These are phyloP conservation scores for Akanthomyces uredinophilus DNA, from an alignment of 2,329 filamentous ascomycete genomes.

Conservation along the genomic window DNA sequence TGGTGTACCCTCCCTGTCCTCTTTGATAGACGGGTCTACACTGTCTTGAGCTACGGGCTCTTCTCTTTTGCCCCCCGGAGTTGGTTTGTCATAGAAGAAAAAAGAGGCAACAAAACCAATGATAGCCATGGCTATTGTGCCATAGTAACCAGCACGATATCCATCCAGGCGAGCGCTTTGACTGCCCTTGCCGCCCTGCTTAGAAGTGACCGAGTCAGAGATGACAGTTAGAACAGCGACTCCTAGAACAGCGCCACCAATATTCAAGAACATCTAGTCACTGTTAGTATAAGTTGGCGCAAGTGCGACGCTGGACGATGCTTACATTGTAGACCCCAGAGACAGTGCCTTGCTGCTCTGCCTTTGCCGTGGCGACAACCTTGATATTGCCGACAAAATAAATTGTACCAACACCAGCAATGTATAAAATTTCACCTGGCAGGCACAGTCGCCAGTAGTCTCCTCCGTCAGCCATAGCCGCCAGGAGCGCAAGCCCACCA, in stretches of 20 bases:
- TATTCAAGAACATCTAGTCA: slow-evolving; percentile 15
- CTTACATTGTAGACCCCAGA: slow-evolving; percentile 16
- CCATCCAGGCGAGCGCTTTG: slow-evolving; percentile 9
- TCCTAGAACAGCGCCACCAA: slow-evolving; percentile 16
- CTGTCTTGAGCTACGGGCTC: neutral
- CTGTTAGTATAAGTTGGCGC: neutral
- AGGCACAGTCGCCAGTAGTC: slow-evolving; percentile 16
- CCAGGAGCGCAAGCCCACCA: slow-evolving; percentile 12
- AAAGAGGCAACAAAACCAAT: neutral
- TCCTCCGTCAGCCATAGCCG: neutral
- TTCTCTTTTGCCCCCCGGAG: neutral
- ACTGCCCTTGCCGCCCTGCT: slow-evolving; percentile 13
- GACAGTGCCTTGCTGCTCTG: slow-evolving; percentile 14
- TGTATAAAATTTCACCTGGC: slow-evolving; percentile 15
- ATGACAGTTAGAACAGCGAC: slow-evolving; percentile 17
- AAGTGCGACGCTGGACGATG: neutral
- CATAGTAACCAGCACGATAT: slow-evolving; percentile 14
- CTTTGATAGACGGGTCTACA: neutral
- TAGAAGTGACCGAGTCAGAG: slow-evolving; percentile 19
- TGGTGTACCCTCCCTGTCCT: neutral
- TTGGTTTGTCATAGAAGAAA: neutral
- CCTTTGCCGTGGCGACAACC: slow-evolving; percentile 13
- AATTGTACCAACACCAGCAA: slow-evolving; percentile 16
- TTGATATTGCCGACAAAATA: slow-evolving; percentile 16
- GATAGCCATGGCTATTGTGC: slow-evolving; percentile 14